A percentile compares a stretch with the other conserved stretches of the same genome.
These are phyloP conservation scores for Coelastrella sp. DNA, from an alignment of 139 green algal species.

Conservation along the genomic window DNA sequence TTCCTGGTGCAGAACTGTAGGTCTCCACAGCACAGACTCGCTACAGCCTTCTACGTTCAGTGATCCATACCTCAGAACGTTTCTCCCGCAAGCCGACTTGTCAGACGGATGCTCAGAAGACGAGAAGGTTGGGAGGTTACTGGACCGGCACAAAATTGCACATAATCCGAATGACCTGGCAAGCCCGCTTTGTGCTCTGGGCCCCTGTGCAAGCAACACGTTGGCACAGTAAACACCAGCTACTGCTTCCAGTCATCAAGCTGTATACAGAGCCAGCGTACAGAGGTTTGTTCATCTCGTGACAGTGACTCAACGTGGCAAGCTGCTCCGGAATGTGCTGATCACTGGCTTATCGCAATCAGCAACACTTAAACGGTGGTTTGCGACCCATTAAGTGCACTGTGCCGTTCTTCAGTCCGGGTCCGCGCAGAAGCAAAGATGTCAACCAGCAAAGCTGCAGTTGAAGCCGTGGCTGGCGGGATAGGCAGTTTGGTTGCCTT, in stretches of 20 bases:
- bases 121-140: neutral
- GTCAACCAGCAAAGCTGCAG: constrained; percentile 48
- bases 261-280: too few relatives aligned
- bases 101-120: neutral
- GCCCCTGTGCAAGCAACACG: neutral
- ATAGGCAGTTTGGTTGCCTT: constrained; percentile 68
- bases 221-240: neutral
- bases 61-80: too few relatives aligned
- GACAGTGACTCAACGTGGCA: neutral
- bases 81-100: too few relatives aligned
- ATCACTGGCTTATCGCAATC: too few relatives aligned
- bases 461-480: constrained; percentile 61
- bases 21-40: too few relatives aligned
- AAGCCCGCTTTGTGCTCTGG: neutral
- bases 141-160: neutral
- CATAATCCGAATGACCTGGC: neutral
- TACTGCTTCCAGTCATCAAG: neutral
- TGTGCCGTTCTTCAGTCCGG: neutral
- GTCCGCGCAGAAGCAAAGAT: neutral
- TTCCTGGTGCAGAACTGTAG: too few relatives aligned
- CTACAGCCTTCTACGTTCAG: too few relatives aligned
- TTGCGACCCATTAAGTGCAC: too few relatives aligned
- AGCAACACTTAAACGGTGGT: too few relatives aligned
- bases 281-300: neutral
- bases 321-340: neutral